These are phyloP conservation scores for Backusella tarrabulga DNA, from an alignment of 192 early-diverging fungal genomes.

Conservation along the genomic window DNA sequence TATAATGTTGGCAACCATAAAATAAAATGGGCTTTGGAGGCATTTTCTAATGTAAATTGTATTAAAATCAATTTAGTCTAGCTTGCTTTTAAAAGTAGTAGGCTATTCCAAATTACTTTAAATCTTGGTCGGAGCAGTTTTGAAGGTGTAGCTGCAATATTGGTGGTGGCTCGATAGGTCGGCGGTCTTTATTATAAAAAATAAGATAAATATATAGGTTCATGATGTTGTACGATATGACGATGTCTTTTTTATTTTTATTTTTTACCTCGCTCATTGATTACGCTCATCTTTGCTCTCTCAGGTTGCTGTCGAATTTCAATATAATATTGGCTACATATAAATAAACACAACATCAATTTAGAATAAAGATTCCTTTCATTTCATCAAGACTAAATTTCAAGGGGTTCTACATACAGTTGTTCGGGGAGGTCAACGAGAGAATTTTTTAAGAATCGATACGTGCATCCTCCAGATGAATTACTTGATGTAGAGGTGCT, in stretches of 20 bases:
- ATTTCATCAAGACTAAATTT: background rate
- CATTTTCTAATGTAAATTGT: constrained; percentile 21
- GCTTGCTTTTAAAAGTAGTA: background rate
- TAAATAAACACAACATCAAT: background rate
- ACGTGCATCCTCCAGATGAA: background rate
- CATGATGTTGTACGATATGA: background rate
- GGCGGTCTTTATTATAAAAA: constrained; percentile 23
- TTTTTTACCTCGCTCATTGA: constrained; percentile 32
- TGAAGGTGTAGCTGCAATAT: constrained; percentile 28
- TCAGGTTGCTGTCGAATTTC: constrained; percentile 30
- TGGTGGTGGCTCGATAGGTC: constrained; percentile 39
- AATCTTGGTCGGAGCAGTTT: constrained; percentile 24
- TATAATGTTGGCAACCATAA: constrained; percentile 92
- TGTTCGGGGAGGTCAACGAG: background rate
- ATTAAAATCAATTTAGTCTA: background rate
- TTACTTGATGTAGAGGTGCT: background rate
- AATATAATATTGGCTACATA: constrained; percentile 18
- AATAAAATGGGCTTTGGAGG: constrained; percentile 87
- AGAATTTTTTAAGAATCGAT: background rate
- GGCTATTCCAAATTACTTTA: constrained; percentile 17
- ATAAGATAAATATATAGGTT: background rate
- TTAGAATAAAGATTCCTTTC: background rate
- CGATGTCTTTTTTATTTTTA: background rate
- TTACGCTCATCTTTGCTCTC: constrained; percentile 28
- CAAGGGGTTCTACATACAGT: background rate